Base-by-base conservation (phyloP, 2,329 filamentous ascomycete genomes). In the Aspergillus proliferans region DNA sequence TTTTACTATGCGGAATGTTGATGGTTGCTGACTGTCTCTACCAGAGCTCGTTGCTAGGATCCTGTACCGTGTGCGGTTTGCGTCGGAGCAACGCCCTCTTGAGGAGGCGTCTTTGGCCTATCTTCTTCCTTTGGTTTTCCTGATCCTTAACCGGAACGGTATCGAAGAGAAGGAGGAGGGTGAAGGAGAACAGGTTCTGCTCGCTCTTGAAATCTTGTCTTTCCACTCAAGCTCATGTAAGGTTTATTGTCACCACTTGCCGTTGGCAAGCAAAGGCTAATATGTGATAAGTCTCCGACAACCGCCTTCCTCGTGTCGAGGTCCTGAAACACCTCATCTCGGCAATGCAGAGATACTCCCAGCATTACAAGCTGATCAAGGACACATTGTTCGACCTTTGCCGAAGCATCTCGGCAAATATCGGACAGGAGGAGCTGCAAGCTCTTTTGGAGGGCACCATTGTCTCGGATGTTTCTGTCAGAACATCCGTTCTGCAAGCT, bases 281-380 rank as follows among this genome's bases (percentile, higher is more conserved):
- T 34, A 36, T 40, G n/a, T 46, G 46, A 15, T n/a, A 52, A 73
- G 71, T 76, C 64, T 78, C 82, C 26, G 87, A 95, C 59, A 76
- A 81, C 46, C 80, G 84, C 28, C 79, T 96, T 22, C 90, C 92
- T 26, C 84, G 93, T 7, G 78, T 81, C 46, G 82, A 90, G 50
- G 76, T 95, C 34, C 69, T 97, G 3, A 75, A 80, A 2, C 77
- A 80, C 3, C 75, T 98, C 34, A 84, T 95, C 49, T 76, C 76
- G 41, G 86, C 90, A 1, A 94, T 98, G 87, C 88, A 94, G 65
- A 80, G 74, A 52, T 95, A 95, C 67, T 86, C 84, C 41, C 90
- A 95, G 63, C 93, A 98, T 69, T 96, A 96, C 75, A 95, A 95
- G 70, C 76, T 91, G 50, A 83, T 96, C 71, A 95, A 92, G 67